phyloP scores from a whole-genome alignment of 2,329 filamentous ascomycete species.

The Ophiostoma sp. region DNA sequence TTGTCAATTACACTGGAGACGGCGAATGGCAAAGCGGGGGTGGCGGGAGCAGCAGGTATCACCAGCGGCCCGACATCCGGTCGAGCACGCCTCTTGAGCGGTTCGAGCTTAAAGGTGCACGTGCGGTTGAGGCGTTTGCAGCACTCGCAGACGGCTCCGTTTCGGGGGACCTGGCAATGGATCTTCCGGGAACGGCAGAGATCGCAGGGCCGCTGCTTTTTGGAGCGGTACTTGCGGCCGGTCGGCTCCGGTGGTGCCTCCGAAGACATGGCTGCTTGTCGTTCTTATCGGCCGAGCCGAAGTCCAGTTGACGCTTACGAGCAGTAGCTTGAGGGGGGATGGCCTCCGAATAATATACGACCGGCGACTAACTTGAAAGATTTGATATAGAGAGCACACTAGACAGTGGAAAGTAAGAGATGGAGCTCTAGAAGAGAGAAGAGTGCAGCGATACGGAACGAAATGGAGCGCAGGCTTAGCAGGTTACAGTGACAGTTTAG shows the following conservation, averaged over 20 bases:
- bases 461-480: no score
- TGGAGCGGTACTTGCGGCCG: neutral
- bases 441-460: no score
- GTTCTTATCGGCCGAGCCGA: no score
- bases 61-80: neutral
- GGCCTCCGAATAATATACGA: no score
- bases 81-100: neutral
- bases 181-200: neutral
- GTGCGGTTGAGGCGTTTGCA: neutral
- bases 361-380: no score
- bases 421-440: no score
- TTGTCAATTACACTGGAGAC: neutral
- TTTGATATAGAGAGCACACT: no score
- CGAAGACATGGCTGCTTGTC: neutral
- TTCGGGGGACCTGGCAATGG: neutral
- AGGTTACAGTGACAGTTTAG: no score
- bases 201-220: conserved; percentile 5
- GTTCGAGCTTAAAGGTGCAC: neutral
- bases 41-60: neutral
- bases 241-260: neutral
- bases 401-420: no score
- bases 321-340: no score
- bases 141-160: neutral
- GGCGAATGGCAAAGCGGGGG: neutral
- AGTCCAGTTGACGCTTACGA: no score